Percentiles rank a stretch among this genome's conserved stretches.
phyloP scores from a whole-genome alignment of 2,329 filamentous ascomycete genomes.

The Colletotrichum incanum region DNA sequence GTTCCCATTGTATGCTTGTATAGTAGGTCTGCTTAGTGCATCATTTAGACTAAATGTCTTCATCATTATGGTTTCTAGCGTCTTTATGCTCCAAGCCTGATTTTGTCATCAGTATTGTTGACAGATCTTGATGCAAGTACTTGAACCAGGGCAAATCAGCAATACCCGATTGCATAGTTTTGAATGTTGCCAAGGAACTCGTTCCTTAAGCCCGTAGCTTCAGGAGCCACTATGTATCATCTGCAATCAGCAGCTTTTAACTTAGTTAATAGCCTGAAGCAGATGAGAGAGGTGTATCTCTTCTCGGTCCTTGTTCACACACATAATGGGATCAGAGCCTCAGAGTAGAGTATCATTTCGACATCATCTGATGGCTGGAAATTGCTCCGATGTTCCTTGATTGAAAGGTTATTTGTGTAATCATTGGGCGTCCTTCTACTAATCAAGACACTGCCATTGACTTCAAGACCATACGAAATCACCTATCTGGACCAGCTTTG shows the following conservation, averaged over 20 bases:
- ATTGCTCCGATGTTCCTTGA: not conserved
- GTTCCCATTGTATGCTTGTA: not conserved
- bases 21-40: not conserved
- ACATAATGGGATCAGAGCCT: not conserved
- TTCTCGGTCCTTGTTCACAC: not conserved
- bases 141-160: not conserved
- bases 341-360: not conserved
- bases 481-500: not conserved
- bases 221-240: not conserved
- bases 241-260: not conserved
- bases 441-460: not conserved
- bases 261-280: not conserved
- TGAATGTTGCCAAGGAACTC: not conserved
- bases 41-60: not conserved
- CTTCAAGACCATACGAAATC: not conserved
- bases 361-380: not conserved
- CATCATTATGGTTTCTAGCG: not conserved
- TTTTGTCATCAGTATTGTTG: not conserved
- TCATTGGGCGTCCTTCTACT: too few species aligned
- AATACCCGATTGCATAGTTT: not conserved
- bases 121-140: not conserved
- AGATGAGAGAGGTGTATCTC: not conserved
- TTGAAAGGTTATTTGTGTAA: not conserved
- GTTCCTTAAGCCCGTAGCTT: not conserved
- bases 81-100: not conserved